These are phyloP conservation scores for Coemansia sp. DNA, from an alignment of 192 early-diverging fungal species.

Conservation along the genomic window DNA sequence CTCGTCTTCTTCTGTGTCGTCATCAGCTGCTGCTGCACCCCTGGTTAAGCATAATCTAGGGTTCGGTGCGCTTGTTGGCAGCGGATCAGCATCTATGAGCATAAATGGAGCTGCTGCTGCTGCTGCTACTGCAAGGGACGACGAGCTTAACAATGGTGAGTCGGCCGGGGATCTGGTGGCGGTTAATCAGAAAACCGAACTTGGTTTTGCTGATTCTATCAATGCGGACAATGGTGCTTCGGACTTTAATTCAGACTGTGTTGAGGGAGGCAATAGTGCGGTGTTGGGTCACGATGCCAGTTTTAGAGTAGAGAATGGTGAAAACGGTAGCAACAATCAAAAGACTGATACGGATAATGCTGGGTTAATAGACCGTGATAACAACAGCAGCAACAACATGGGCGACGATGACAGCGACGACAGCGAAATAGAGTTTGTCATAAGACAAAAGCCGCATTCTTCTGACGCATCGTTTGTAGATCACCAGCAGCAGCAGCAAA, in stretches of 20 bases:
- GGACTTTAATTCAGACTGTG: no score
- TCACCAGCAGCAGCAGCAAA: neutral
- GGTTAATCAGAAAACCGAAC: neutral
- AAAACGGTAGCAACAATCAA: no score
- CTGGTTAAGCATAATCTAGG: neutral
- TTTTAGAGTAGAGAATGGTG: no score
- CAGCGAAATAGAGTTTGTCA: conserved; percentile 8
- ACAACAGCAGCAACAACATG: conserved; percentile 13
- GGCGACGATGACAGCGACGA: conserved; percentile 1
- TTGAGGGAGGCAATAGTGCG: neutral
- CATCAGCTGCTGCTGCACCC: neutral
- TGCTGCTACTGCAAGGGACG: neutral
- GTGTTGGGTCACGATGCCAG: neutral
- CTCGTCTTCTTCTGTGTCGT: neutral
- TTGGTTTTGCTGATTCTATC: neutral
- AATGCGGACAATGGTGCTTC: neutral
- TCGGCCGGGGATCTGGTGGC: conserved; percentile 3
- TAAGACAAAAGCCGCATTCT: neutral
- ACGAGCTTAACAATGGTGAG: neutral
- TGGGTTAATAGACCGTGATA: neutral
- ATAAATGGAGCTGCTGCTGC: neutral
- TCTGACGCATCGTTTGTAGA: neutral
- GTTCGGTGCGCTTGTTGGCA: neutral
- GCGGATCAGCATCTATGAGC: neutral
- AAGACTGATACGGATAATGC: neutral